Percentiles rank a stretch among this genome's conserved stretches.
Conservation (phyloP, 805 yeast species). For the Kregervanrija delftensis region DNA sequence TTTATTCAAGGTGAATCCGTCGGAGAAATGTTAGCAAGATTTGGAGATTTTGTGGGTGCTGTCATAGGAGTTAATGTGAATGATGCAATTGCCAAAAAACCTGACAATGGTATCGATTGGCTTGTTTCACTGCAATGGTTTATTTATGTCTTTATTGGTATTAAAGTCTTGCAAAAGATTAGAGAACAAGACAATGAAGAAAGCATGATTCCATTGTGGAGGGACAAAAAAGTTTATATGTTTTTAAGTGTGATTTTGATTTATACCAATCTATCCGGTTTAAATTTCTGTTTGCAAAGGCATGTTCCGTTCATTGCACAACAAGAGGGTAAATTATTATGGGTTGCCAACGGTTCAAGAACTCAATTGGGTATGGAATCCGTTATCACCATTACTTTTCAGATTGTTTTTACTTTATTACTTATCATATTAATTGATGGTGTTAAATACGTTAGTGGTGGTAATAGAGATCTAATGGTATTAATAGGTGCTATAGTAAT, state of each 20-base stretch:
- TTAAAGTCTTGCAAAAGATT: conserved; percentile 5
- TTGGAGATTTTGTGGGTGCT: conserved; percentile 4
- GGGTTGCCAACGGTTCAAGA: conserved; percentile 56
- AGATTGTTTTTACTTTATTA: conserved; percentile 37
- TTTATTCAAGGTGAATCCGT: conserved; percentile 9
- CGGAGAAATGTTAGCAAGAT: conserved; percentile 6
- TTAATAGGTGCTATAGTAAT: conserved; percentile 25
- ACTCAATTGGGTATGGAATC: conserved; percentile 72
- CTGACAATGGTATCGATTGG: conserved; percentile 2
- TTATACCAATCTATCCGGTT: conserved; percentile 49
- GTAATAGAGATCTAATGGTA: conserved; percentile 10
- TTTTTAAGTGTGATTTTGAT: conserved; percentile 32
- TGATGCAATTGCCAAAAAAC: conserved; percentile 3
- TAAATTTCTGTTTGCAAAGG: conserved; percentile 54
- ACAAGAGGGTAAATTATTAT: conserved; percentile 35
- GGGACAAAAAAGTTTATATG: conserved; percentile 10
- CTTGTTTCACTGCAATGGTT: conserved; percentile 5
- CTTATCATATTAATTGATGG: conserved; percentile 33
- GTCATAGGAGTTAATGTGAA: conserved; percentile 2
- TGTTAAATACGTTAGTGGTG: not conserved
- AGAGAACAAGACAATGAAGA: not conserved
- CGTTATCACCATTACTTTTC: conserved; percentile 43
- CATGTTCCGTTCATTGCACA: conserved; percentile 56
- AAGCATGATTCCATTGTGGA: conserved; percentile 1
- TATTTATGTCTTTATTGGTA: conserved; percentile 3